A percentile compares a stretch with the other conserved stretches of the same genome.
Conservation (phyloP, 139 green algal genomes). For the Picochlorum sp. region DNA sequence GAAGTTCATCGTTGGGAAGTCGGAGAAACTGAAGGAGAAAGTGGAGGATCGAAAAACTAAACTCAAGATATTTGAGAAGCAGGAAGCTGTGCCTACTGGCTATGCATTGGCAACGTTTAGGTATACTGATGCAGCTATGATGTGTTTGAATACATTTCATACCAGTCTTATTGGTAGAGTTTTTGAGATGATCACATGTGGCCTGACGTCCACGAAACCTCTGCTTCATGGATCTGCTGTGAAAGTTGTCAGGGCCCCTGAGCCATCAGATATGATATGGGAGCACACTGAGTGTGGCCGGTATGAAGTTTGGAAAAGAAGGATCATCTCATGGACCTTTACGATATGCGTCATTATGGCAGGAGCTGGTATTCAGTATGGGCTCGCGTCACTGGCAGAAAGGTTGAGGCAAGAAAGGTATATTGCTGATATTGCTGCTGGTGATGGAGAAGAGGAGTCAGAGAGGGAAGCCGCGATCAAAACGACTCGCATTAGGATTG, state of each 20-base stretch:
- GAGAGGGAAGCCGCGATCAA: background rate
- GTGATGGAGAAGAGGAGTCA: constrained; percentile 5
- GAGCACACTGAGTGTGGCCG: constrained; percentile 26
- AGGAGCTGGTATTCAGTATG: constrained; percentile 38
- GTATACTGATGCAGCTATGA: constrained; percentile 35
- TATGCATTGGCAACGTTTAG: constrained; percentile 41
- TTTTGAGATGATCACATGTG: constrained; percentile 15
- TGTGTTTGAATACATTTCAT: constrained; percentile 31
- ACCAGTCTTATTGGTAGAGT: background rate
- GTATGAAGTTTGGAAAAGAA: constrained; percentile 4
- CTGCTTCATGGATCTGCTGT: constrained; percentile 12
- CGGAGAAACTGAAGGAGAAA: constrained; percentile 1
- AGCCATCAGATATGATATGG: constrained; percentile 48
- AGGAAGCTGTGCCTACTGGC: constrained; percentile 32
- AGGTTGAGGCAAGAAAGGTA: constrained; percentile 8
- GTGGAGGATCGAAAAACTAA: constrained; percentile 17
- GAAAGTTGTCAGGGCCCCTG: constrained; percentile 31
- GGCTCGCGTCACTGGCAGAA: constrained; percentile 21
- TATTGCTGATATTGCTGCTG: constrained; percentile 6
- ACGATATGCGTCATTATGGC: constrained; percentile 24
- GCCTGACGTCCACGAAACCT: constrained; percentile 16
- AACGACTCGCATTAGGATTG: constrained; percentile 2
- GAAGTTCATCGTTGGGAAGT: constrained; percentile 14
- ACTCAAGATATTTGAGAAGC: constrained; percentile 26
- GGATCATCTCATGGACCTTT: constrained; percentile 16